Conservation (phyloP, 352 stramenopile species). For the Aphanomyces invadans region DNA sequence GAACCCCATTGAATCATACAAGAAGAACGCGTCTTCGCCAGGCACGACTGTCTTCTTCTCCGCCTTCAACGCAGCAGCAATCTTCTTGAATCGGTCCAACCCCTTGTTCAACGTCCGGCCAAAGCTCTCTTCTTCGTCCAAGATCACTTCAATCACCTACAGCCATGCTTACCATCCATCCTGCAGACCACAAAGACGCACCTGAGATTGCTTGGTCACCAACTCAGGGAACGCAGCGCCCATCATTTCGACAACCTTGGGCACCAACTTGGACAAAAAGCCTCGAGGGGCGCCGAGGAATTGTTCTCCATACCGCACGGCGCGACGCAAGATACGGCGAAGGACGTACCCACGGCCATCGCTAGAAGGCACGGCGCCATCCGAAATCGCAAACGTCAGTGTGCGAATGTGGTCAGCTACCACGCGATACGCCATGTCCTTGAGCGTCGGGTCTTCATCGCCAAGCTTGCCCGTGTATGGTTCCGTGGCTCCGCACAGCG, state of each 20-base stretch:
- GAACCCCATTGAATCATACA: slow-evolving; percentile 99
- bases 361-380: slow-evolving; percentile 95
- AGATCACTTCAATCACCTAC: slow-evolving; percentile 88
- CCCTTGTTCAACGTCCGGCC: slow-evolving; percentile 92
- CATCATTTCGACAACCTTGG: slow-evolving; percentile 90
- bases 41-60: slow-evolving; percentile 74
- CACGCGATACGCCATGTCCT: slow-evolving; percentile 90
- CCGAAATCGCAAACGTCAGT: slow-evolving; percentile 96
- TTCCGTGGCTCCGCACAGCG: slow-evolving; percentile 54
- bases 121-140: slow-evolving; percentile 97
- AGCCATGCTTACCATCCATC: not conserved
- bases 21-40: slow-evolving; percentile 95
- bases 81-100: slow-evolving; percentile 84
- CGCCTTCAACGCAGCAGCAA: slow-evolving; percentile 63
- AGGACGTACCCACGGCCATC: slow-evolving; percentile 98
- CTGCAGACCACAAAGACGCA: slow-evolving; percentile 5
- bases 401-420: slow-evolving; percentile 98
- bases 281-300: slow-evolving; percentile 92
- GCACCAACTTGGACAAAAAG: slow-evolving; percentile 94
- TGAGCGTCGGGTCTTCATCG: slow-evolving; percentile 82
- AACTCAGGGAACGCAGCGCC: slow-evolving; percentile 95
- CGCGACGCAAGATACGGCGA: slow-evolving; percentile 95
- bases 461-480: slow-evolving; percentile 81
- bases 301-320: slow-evolving; percentile 96
- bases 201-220: slow-evolving; percentile 74